Conservation (phyloP, 768 basidiomycete genomes). For the Kwoniella dejecticola region DNA sequence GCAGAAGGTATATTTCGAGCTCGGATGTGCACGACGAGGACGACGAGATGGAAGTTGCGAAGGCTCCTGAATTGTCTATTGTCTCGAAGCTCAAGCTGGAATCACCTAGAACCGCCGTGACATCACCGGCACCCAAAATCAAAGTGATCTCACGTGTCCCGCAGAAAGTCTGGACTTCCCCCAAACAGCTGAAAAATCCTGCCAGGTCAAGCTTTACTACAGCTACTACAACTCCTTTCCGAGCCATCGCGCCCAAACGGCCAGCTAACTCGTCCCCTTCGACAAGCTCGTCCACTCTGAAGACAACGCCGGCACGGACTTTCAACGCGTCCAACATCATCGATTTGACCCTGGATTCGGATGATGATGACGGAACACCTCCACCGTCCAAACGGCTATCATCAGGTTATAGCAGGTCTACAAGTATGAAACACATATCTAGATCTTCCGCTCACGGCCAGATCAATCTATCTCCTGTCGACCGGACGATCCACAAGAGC, state of each 20-base stretch:
- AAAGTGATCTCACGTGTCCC: background rate
- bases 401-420: too few species aligned
- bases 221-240: background rate
- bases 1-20: background rate
- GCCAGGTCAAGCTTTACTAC: background rate
- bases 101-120: background rate
- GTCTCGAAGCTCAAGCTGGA: background rate
- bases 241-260: conserved; percentile 5
- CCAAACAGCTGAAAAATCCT: background rate
- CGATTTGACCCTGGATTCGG: conserved; percentile 1
- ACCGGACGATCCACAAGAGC: too few species aligned
- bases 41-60: conserved; percentile 11
- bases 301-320: background rate
- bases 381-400: too few species aligned
- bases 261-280: background rate
- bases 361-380: background rate
- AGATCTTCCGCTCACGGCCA: too few species aligned
- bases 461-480: too few species aligned
- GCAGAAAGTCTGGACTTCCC: background rate
- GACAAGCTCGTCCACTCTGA: background rate
- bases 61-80: conserved; percentile 12
- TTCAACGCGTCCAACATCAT: background rate
- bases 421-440: too few species aligned
- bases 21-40: conserved; percentile 1
- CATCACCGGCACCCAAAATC: background rate